Conservation (phyloP, 2,329 filamentous ascomycete species). For the Stachybotrys chlorohalonatus region DNA sequence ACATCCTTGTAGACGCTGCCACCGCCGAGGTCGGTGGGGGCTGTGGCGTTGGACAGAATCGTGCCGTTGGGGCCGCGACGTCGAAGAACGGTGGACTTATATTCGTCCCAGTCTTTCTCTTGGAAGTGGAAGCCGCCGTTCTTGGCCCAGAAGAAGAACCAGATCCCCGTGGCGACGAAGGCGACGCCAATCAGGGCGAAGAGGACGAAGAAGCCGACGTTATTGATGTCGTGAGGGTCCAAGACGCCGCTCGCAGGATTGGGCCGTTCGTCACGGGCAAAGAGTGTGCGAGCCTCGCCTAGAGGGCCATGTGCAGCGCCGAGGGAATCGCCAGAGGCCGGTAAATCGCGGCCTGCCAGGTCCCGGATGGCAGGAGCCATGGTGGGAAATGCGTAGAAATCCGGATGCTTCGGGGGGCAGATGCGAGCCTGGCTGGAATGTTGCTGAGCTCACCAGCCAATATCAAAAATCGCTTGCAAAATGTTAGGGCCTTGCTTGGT, state of each 20-base stretch:
- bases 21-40: conserved; percentile 76
- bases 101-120: conserved; percentile 91
- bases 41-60: conserved; percentile 72
- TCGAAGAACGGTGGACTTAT: conserved; percentile 88
- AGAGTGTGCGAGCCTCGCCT: conserved; percentile 28
- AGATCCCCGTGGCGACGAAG: conserved; percentile 69
- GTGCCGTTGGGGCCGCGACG: conserved; percentile 85
- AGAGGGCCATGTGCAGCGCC: conserved; percentile 30
- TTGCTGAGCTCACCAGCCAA: not conserved
- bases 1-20: conserved; percentile 76
- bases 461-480: not conserved
- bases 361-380: conserved; percentile 33
- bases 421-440: conserved; percentile 4
- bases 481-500: not conserved
- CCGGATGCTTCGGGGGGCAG: conserved; percentile 4
- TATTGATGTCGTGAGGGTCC: conserved; percentile 49
- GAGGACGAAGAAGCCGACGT: conserved; percentile 68
- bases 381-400: conserved; percentile 2
- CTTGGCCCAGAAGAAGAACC: conserved; percentile 99
- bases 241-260: conserved; percentile 40
- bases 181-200: conserved; percentile 75
- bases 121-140: conserved; percentile 89
- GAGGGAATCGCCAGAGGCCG: conserved; percentile 8
- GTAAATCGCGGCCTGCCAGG: conserved; percentile 9
- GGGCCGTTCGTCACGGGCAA: conserved; percentile 21